Conservation (phyloP, 2,329 filamentous ascomycete genomes). For the Pezicula carpinea region DNA sequence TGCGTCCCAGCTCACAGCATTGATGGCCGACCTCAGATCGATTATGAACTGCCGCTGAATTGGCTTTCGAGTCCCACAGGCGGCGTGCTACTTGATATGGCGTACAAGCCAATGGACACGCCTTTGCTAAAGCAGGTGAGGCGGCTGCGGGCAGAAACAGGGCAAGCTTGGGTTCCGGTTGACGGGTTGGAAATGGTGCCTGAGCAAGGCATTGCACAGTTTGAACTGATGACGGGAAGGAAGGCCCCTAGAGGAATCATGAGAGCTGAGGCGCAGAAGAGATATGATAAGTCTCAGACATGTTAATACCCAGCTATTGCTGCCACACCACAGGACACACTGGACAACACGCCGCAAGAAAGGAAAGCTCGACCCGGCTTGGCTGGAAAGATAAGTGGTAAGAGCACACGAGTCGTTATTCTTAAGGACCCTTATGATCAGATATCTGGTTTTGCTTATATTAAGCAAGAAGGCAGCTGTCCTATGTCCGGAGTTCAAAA, state of each 20-base stretch:
- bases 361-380: no score
- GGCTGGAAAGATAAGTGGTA: no score
- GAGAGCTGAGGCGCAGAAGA: constrained; percentile 46
- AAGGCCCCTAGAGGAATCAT: constrained; percentile 65
- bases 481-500: no score
- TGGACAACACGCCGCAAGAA: no score
- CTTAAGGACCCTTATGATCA: no score
- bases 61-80: constrained; percentile 70
- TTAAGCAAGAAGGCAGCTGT: no score
- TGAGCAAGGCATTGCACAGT: constrained; percentile 74
- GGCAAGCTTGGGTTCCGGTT: constrained; percentile 58
- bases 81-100: constrained; percentile 65
- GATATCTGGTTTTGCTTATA: no score
- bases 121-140: constrained; percentile 63
- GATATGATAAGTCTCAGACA: constrained; percentile 38
- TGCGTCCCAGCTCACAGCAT: constrained; percentile 68
- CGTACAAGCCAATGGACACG: constrained; percentile 67
- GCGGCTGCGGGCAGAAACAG: constrained; percentile 42
- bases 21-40: constrained; percentile 56
- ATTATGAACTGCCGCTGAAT: constrained; percentile 60
- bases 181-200: constrained; percentile 70
- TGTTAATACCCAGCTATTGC: neutral
- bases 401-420: no score
- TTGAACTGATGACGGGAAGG: constrained; percentile 70
- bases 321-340: no score